A percentile compares a stretch with the other conserved stretches of the same genome.
Evolutionary conservation across 257 asterid species (phyloP).

Genomic region (Ligustrum vulgare): DNA sequence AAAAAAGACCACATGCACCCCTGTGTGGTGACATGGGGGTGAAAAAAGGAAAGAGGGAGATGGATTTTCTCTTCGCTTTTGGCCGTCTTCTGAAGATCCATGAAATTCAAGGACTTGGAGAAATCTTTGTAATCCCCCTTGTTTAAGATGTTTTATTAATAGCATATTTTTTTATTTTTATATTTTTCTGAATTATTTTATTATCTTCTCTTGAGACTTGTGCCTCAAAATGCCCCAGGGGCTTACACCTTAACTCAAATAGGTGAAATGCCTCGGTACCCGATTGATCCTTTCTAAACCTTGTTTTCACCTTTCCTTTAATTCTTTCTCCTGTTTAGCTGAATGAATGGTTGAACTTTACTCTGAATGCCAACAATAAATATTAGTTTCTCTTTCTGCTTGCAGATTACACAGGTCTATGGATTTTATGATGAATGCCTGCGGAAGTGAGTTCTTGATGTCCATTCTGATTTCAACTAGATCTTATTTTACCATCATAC

Average conservation of each 20-base stretch:
- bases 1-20: no score
- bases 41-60: no score
- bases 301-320: not conserved
- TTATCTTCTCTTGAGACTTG: not conserved
- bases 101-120: no score
- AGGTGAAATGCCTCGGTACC: not conserved
- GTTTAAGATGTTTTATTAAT: not conserved
- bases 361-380: not conserved
- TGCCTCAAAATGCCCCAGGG: not conserved
- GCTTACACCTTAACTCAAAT: not conserved
- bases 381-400: not conserved
- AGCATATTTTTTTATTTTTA: not conserved
- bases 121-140: no score
- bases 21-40: no score
- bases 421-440: conserved; percentile 59
- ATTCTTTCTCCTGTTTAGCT: not conserved
- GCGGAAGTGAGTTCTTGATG: conserved; percentile 45
- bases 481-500: not conserved
- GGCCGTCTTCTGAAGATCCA: no score
- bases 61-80: no score
- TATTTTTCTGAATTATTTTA: not conserved
- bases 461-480: not conserved
- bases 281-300: not conserved
- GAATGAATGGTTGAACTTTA: not conserved
- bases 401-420: conserved; percentile 62